Conservation (phyloP, 2,329 filamentous ascomycete genomes). For the Trichophyton equinum region DNA sequence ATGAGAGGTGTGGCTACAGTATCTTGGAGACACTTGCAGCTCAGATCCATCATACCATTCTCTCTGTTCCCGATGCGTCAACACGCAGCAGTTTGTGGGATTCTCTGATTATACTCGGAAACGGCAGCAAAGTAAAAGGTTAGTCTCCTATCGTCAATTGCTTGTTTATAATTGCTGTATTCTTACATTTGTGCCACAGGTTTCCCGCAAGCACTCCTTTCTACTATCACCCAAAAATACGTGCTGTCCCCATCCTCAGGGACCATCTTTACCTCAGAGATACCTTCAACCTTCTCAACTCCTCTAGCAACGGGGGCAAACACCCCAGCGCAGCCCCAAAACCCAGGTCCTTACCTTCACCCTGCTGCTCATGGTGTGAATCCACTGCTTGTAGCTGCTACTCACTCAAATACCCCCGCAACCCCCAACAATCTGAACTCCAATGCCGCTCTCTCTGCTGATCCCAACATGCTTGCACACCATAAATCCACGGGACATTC, state of each 20-base stretch:
- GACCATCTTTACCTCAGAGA: constrained; percentile 93
- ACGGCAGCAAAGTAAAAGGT: constrained; percentile 58
- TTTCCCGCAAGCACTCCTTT: constrained; percentile 77
- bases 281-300: constrained; percentile 86
- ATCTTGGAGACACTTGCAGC: constrained; percentile 75
- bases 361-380: constrained; percentile 57
- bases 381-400: constrained; percentile 81
- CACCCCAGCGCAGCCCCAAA: constrained; percentile 48
- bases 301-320: constrained; percentile 85
- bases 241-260: constrained; percentile 83
- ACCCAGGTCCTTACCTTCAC: constrained; percentile 41
- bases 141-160: constrained; percentile 8
- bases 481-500: constrained; percentile 50
- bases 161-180: too few species aligned
- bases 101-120: constrained; percentile 79
- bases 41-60: constrained; percentile 70
- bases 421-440: constrained; percentile 27
- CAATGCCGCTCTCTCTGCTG: constrained; percentile 18
- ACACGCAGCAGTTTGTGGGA: constrained; percentile 87
- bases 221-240: constrained; percentile 68
- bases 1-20: constrained; percentile 37
- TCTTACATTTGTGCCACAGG: constrained; percentile 33
- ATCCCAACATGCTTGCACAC: constrained; percentile 27
- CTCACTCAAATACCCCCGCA: constrained; percentile 36
- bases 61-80: constrained; percentile 69